A percentile compares a stretch with the other conserved stretches of the same genome.
phyloP scores from a whole-genome alignment of 805 yeast species.

The Candida argentea region DNA sequence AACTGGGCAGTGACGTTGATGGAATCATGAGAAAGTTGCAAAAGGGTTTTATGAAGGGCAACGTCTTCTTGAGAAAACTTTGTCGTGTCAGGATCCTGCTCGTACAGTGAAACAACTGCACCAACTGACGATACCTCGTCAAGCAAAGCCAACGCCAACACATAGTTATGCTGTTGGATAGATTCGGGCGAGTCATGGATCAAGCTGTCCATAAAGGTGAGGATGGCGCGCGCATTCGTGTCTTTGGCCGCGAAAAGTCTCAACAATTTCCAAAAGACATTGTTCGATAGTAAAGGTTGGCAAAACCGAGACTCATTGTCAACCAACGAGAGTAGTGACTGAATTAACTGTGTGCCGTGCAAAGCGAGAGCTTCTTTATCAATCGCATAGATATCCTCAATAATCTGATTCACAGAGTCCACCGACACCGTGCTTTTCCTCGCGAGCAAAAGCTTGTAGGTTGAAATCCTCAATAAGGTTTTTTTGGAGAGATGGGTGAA shows the following conservation, averaged over 20 bases:
- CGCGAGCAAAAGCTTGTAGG: conserved; percentile 41
- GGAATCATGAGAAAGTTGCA: conserved; percentile 51
- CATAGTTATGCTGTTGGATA: conserved; percentile 42
- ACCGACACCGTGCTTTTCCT: conserved; percentile 14
- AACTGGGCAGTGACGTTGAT: conserved; percentile 50
- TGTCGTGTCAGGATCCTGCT: conserved; percentile 51
- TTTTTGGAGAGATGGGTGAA: conserved; percentile 17
- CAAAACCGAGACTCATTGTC: conserved; percentile 37
- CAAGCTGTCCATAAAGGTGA: conserved; percentile 36
- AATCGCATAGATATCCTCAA: conserved; percentile 12
- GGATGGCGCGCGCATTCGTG: conserved; percentile 33
- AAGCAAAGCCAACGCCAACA: conserved; percentile 57
- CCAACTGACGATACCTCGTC: conserved; percentile 80
- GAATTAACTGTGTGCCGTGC: conserved; percentile 34
- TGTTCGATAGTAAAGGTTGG: conserved; percentile 22
- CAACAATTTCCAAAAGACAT: conserved; percentile 44
- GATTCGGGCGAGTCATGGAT: conserved; percentile 21
- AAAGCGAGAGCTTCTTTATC: conserved; percentile 36
- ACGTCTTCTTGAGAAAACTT: conserved; percentile 27
- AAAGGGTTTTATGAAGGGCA: conserved; percentile 14
- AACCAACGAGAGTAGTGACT: conserved; percentile 40
- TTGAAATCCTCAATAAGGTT: conserved; percentile 32
- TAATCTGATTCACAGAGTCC: conserved; percentile 4
- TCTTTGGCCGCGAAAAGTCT: conserved; percentile 38
- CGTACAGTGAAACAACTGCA: conserved; percentile 69